Percentiles rank a stretch among this genome's conserved stretches.
phyloP scores from a whole-genome alignment of 805 yeast genomes.

The Ogataea pignaliae region DNA sequence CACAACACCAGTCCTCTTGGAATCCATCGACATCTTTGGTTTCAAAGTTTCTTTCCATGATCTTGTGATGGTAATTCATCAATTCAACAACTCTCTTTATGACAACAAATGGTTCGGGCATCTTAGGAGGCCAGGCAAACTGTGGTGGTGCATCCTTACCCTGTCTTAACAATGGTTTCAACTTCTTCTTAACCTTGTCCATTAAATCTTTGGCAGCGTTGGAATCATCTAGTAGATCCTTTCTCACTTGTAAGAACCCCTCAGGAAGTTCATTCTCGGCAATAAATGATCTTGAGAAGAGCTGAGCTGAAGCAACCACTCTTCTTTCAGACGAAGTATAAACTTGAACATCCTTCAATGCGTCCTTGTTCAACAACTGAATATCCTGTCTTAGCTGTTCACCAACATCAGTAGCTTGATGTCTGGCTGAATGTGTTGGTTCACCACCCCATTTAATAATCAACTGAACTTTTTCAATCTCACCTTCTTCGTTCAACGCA shows the following conservation, averaged over 20 bases:
- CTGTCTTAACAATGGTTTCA: constrained; percentile 89
- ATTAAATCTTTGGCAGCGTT: constrained; percentile 97
- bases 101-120: constrained; percentile 96
- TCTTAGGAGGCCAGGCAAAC: constrained; percentile 97
- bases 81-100: constrained; percentile 91
- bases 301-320: constrained; percentile 86
- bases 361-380: constrained; percentile 76
- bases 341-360: constrained; percentile 79
- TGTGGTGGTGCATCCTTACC: constrained; percentile 97
- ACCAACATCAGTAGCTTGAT: constrained; percentile 93
- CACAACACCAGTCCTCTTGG: constrained; percentile 92
- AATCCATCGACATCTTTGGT: constrained; percentile 60
- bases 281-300: constrained; percentile 72
- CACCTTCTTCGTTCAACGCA: constrained; percentile 55
- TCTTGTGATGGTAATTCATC: constrained; percentile 84
- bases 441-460: constrained; percentile 99
- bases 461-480: constrained; percentile 91
- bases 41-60: constrained; percentile 77
- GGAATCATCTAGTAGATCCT: constrained; percentile 90
- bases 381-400: constrained; percentile 93
- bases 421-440: constrained; percentile 95
- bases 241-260: constrained; percentile 75
- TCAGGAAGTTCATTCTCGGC: constrained; percentile 70
- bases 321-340: constrained; percentile 93
- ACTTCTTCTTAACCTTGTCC: constrained; percentile 96